Conservation (phyloP, 148 eudicot species). For the Pharnaceum exiguum region DNA sequence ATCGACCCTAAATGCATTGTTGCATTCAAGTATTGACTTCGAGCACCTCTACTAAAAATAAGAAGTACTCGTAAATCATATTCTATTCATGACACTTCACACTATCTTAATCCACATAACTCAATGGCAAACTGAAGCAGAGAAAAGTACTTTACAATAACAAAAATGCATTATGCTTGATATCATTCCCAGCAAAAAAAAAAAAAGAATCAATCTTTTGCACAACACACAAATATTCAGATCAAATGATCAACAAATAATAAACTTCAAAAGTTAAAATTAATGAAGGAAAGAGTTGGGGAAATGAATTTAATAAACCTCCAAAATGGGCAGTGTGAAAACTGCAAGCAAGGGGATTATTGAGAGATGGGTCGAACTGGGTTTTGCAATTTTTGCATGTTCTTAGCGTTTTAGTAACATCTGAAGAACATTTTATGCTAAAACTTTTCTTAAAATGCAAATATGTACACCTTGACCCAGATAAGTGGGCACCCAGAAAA, state of each 20-base stretch:
- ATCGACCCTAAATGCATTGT: too few species aligned
- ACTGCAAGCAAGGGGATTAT: conserved; percentile 80
- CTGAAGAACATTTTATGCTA: conserved; percentile 35
- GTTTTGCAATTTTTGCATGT: conserved; percentile 88
- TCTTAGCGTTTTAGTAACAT: conserved; percentile 23
- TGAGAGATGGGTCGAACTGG: conserved; percentile 68
- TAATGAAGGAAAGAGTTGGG: neutral
- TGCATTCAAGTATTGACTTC: too few species aligned
- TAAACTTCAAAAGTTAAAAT: neutral
- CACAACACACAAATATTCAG: neutral
- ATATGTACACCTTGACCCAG: neutral
- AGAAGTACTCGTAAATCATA: too few species aligned
- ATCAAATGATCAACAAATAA: neutral
- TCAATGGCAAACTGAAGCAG: too few species aligned
- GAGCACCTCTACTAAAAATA: too few species aligned
- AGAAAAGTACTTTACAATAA: too few species aligned
- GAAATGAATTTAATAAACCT: conserved; percentile 34
- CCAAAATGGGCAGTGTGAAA: conserved; percentile 90
- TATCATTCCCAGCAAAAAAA: too few species aligned
- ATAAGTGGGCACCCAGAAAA: neutral
- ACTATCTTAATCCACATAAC: too few species aligned
- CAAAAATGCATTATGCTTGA: too few species aligned
- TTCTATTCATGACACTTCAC: too few species aligned
- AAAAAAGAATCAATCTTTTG: too few species aligned
- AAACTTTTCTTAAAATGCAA: conserved; percentile 14